Evolutionary conservation across 768 basidiomycete species (phyloP).

Genomic region (Psilocybe cyanescens): DNA sequence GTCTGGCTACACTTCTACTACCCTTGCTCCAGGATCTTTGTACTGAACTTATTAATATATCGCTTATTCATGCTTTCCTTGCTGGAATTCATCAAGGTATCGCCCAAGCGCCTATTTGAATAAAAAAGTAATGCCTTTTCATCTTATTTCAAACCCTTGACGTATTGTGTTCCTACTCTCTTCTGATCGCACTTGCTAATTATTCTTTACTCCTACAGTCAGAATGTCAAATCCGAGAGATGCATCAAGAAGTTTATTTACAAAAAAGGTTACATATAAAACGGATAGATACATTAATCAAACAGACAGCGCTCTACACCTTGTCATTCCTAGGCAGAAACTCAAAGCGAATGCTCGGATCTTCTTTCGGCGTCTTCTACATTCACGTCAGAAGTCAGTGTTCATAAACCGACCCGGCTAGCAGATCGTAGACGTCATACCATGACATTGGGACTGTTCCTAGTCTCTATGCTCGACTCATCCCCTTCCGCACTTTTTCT

Average conservation of each 20-base stretch:
- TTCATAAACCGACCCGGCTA: background rate
- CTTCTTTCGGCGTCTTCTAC: conserved; percentile 1
- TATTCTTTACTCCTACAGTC: background rate
- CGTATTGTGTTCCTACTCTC: background rate
- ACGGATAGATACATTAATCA: background rate
- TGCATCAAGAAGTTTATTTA: background rate
- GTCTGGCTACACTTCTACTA: background rate
- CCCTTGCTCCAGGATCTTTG: background rate
- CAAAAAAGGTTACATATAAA: background rate
- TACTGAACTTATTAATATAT: background rate
- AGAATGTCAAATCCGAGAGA: background rate
- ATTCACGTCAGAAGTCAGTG: background rate
- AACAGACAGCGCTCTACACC: background rate
- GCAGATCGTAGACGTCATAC: background rate
- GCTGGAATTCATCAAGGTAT: background rate
- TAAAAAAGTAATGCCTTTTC: background rate
- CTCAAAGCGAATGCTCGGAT: conserved; percentile 3
- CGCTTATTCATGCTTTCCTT: background rate
- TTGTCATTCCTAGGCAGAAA: background rate
- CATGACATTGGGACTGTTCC: background rate
- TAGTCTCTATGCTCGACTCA: background rate
- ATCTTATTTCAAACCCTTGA: background rate
- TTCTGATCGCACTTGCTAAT: no score
- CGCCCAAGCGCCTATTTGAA: background rate
- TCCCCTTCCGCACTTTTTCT: background rate